Evolutionary conservation across 2,329 filamentous ascomycete species (phyloP), one percentile per base, ranked within the genome.

Genomic region (Colletotrichum filicis): DNA sequence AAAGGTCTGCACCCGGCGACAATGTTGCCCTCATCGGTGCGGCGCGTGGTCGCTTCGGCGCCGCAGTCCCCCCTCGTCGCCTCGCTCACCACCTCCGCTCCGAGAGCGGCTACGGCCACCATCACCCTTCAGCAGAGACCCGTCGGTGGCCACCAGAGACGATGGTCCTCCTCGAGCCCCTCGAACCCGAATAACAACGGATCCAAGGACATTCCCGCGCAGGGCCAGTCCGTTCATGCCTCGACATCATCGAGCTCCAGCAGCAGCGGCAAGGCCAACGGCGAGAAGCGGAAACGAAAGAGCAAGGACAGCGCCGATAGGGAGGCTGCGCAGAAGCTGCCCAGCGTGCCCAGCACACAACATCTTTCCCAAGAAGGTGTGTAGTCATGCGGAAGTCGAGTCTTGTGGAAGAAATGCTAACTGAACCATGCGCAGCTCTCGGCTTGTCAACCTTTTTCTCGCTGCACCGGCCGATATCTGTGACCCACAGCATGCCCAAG

Each of bases 401-500:
- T 30, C 28, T n/a, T 6, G 4, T 5, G 16, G 7, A 28, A 49
- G 19, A 49, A 19, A 35, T 11, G 26, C 68, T 74, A 46, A 75
- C 61, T 19, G 26, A 53, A 2, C 22, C 66, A 62, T 16, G 32
- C 75, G 5, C 76, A 98, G 97, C 97, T 79, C 89, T 98, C 74
- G 92, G 93, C 75, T 87, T 98, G 58, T 97, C 96, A 8, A 93
- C 93, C 73, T 98, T 99, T 88, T 98, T 98, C 87, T 97, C 95
- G 75, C 93, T 97, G 76, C 95, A 99, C 84, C 92, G 97, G 74
- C 97, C 97, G 58, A 96, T 99, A 79, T 97, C 95, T 68, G 91
- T 98, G 76, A 95, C 92, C 62, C 92, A 92, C 78, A 92, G 93
- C 76, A 92, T 98, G 79, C 97, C 93, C 68, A 91, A 90, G 77